Base-by-base conservation (phyloP, 2,329 filamentous ascomycete species). In the Didymosphaeria variabile region DNA sequence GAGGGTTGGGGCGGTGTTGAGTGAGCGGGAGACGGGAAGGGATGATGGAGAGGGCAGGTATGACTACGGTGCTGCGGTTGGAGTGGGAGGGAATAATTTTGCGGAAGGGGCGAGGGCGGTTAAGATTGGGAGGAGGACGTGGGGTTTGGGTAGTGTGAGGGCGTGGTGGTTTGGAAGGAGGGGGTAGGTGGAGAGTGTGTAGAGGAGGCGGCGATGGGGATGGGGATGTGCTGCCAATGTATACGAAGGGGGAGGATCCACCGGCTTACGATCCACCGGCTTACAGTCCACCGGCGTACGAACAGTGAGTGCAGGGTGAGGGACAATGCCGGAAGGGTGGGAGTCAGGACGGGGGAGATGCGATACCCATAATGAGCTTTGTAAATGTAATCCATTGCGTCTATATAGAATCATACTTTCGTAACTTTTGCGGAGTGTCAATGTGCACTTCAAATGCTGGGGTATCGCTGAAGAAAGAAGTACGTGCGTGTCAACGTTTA, bases 391-490 rank as follows among this genome's bases (percentile, higher is more conserved):
- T 54, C 10, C 36, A 26, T 51, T 36, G 47, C 31, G 40, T 55
- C 52, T 55, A 55, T 45, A 19, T 42, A 45, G 50, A 34, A n/a
- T 4, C 26, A 45, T 45, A 23, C n/a, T 23, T 3, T 55, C 31
- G 31, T 55, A 46, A 55, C 55, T 52, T 60, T 60, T 60, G 45
- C 17, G 13, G 52, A 36, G 31, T n/a, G 49, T 44, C 10, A 45
- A 44, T 23, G 26, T 54, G 31, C 42, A 51, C 42, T 54, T 40
- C 19, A 40, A 59, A 53, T 17, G 15, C n/a, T 38, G 49, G 60
- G 60, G 60, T 62, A 62, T 62, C 60, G 57, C 56, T 54, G 42
- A 52, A 58, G 34, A 60, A 36, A 44, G 15, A 9, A 53, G 57
- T 26, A 57, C 44, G 0, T 38, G 34, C 19, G 38, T 44, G 59